Percentiles rank a stretch among this genome's conserved stretches.
Evolutionary conservation across 768 basidiomycete genomes (phyloP).

Genomic region (Lepiota brunneoincarnata): DNA sequence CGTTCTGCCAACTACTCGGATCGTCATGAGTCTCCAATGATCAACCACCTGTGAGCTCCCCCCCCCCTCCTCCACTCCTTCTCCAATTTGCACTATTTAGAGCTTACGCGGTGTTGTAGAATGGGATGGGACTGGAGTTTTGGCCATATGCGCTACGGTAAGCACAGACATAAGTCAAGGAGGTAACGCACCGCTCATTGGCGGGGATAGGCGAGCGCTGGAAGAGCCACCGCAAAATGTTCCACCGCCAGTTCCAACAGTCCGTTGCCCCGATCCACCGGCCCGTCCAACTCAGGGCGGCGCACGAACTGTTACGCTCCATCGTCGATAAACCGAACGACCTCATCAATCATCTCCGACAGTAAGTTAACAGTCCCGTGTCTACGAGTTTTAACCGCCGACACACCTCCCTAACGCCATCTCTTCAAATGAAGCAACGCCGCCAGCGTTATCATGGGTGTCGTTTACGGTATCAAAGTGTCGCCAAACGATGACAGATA

Average conservation of each 20-base stretch:
- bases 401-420: background rate
- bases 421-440: slow-evolving; percentile 33
- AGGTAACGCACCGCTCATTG: background rate
- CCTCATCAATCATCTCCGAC: slow-evolving; percentile 46
- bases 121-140: slow-evolving; percentile 49
- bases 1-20: slow-evolving; percentile 56
- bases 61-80: background rate
- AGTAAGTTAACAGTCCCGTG: slow-evolving; percentile 31
- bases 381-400: background rate
- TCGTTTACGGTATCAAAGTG: slow-evolving; percentile 49
- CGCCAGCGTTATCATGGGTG: slow-evolving; percentile 51
- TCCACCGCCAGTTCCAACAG: slow-evolving; percentile 49
- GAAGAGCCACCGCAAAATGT: slow-evolving; percentile 51
- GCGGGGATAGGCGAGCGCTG: slow-evolving; percentile 42
- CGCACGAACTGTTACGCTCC: slow-evolving; percentile 41
- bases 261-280: slow-evolving; percentile 37
- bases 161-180: background rate
- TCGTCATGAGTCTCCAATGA: slow-evolving; percentile 44
- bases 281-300: slow-evolving; percentile 44
- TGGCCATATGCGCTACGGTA: slow-evolving; percentile 49
- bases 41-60: slow-evolving; percentile 41
- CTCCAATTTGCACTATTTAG: background rate
- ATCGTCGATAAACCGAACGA: slow-evolving; percentile 41
- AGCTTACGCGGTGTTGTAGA: slow-evolving; percentile 16
- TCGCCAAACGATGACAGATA: slow-evolving; percentile 41